Evolutionary conservation across 352 stramenopile genomes (phyloP).

Genomic region (Bremia lactucae): DNA sequence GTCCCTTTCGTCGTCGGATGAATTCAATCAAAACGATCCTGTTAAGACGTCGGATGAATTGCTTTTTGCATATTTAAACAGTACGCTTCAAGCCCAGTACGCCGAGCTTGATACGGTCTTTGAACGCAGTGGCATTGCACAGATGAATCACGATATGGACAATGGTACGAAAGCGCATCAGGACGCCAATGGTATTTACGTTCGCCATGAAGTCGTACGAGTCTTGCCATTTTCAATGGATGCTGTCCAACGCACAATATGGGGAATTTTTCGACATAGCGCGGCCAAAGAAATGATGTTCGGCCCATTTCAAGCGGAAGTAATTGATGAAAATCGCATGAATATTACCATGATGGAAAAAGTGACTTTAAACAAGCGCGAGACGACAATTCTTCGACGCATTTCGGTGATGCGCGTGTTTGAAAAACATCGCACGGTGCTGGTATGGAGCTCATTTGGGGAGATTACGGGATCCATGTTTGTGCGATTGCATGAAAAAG

Average conservation of each 20-base stretch:
- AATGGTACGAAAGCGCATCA: conserved; percentile 15
- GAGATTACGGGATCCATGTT: conserved; percentile 28
- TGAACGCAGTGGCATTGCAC: conserved; percentile 8
- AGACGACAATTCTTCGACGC: conserved; percentile 12
- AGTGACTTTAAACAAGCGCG: conserved; percentile 8
- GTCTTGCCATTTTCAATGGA: conserved; percentile 21
- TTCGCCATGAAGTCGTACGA: conserved; percentile 17
- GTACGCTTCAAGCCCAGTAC: conserved; percentile 17
- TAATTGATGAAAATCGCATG: conserved; percentile 19
- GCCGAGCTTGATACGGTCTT: conserved; percentile 14
- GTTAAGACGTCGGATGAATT: conserved; percentile 9
- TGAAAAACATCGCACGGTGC: conserved; percentile 10
- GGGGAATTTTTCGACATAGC: conserved; percentile 17
- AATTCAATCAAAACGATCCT: not conserved
- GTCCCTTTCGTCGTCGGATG: conserved; percentile 3
- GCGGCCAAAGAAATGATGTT: conserved; percentile 19
- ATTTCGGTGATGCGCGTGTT: conserved; percentile 19
- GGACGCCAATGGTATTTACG: conserved; percentile 8
- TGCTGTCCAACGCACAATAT: conserved; percentile 20
- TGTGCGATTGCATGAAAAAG: conserved; percentile 27
- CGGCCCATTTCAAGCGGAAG: conserved; percentile 13
- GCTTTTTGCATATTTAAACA: conserved; percentile 14
- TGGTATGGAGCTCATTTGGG: conserved; percentile 23
- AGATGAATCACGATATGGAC: conserved; percentile 15
- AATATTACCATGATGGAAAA: conserved; percentile 28